These are phyloP conservation scores for Russula sp. DNA, from an alignment of 768 basidiomycete genomes.

Conservation along the genomic window DNA sequence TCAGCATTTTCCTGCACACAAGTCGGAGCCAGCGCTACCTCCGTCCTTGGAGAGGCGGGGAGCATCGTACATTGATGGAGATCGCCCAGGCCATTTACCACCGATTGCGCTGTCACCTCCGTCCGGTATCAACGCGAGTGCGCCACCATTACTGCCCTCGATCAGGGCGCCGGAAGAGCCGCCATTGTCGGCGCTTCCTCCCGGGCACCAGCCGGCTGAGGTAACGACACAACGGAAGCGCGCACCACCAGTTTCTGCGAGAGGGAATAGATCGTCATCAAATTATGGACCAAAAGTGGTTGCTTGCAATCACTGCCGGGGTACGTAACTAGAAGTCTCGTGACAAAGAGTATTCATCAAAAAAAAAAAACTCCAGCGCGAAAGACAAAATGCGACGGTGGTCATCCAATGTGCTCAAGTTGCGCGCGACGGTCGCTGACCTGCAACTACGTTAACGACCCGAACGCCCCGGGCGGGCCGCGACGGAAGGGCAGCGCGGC, in stretches of 20 bases:
- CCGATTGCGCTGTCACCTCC: constrained; percentile 28
- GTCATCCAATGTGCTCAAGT: constrained; percentile 80
- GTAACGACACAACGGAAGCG: constrained; percentile 46
- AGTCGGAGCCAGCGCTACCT: constrained; percentile 30
- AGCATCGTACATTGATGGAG: constrained; percentile 20
- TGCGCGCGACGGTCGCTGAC: constrained; percentile 72
- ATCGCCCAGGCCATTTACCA: constrained; percentile 26
- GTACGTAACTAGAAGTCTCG: constrained; percentile 42
- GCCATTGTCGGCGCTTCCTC: constrained; percentile 39
- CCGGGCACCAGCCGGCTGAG: constrained; percentile 35
- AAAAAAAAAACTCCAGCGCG: constrained; percentile 50
- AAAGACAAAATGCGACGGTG: constrained; percentile 87
- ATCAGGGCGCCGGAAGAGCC: constrained; percentile 31
- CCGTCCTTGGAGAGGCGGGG: constrained; percentile 26
- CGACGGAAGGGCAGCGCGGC: constrained; percentile 31
- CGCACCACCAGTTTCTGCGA: constrained; percentile 57
- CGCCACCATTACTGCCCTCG: constrained; percentile 32
- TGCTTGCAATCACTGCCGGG: constrained; percentile 86
- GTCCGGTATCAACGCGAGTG: constrained; percentile 23
- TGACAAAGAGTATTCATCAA: constrained; percentile 6
- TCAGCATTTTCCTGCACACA: constrained; percentile 27
- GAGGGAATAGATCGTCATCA: constrained; percentile 54
- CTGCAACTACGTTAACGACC: constrained; percentile 80
- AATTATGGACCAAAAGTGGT: constrained; percentile 82
- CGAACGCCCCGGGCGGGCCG: constrained; percentile 30